phyloP scores from a whole-genome alignment of 2,329 filamentous ascomycete species.

The Pseudogymnoascus sp. region DNA sequence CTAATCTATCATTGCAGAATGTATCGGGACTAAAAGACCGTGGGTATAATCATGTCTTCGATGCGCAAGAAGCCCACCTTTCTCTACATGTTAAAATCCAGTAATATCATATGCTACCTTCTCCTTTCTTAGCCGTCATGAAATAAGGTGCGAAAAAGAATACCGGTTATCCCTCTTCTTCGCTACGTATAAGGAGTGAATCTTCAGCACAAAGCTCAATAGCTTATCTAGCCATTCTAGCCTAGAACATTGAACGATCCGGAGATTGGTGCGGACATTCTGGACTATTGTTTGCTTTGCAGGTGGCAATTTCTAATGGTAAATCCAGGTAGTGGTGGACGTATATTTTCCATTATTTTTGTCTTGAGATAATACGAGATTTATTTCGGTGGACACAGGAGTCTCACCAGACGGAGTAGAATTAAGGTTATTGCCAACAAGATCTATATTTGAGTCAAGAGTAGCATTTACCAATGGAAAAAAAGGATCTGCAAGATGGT shows the following conservation, averaged over 20 bases:
- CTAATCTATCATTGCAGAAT: no score
- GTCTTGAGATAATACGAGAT: background rate
- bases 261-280: background rate
- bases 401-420: background rate
- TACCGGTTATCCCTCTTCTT: no score
- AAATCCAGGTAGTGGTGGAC: background rate
- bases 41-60: no score
- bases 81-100: no score
- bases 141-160: no score
- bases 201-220: no score
- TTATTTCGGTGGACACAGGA: background rate
- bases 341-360: background rate
- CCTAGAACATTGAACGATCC: background rate
- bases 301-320: background rate
- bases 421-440: background rate
- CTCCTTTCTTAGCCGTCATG: no score
- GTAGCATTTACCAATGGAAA: background rate
- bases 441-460: background rate
- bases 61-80: no score
- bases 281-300: background rate
- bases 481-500: background rate
- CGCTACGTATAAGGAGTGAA: no score
- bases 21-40: no score
- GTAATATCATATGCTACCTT: no score
- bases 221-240: background rate